Base-by-base conservation (phyloP, 805 yeast species). In the Pichia deserticola region DNA sequence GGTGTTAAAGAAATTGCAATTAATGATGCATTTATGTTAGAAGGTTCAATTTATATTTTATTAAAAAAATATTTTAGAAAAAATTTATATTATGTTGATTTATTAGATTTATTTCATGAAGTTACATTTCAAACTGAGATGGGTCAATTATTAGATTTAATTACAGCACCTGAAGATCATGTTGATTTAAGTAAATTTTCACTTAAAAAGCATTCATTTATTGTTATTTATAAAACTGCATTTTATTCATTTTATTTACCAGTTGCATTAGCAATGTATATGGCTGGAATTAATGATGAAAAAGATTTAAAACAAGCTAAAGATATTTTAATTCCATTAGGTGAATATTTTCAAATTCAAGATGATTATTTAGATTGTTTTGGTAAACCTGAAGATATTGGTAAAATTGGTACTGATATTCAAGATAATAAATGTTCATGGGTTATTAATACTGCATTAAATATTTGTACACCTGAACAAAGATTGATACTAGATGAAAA, bases 391-490 rank as follows among this genome's bases (percentile, higher is more conserved):
- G 95, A 87, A 65, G 89, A 92, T 63, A 93, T 90, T 64, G 99
- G 99, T 55, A 93, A 93, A 76, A 89, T 93, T 59, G 99, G 99
- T 59, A 93, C 99, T 52, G 99, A 93, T 68, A 93, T 93, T 64
- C 86, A 86, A 73, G 99, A 93, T 71, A 93, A 93, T 80, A 93
- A 93, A 71, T 93, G 99, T 71, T 86, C 97, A 41, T 93, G 99
- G 99, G 82, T 93, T 49, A 79, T 93, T 61, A 93, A 93, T 76
- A 86, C 88, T 59, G 99, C 99, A 7, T 78, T 93, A 60, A 77
- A 84, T 66, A 72, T 82, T 57, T 92, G 79, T 47, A 75, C 79
- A 30, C 79, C 89, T 40, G 93, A 82, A 55, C 97, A 93, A 74
- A 85, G 97, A 69, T 68, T 74, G 57, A 52, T 85, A 4, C 78